phyloP scores from a whole-genome alignment of 2,329 filamentous ascomycete genomes.

The Apiospora pterosperma region DNA sequence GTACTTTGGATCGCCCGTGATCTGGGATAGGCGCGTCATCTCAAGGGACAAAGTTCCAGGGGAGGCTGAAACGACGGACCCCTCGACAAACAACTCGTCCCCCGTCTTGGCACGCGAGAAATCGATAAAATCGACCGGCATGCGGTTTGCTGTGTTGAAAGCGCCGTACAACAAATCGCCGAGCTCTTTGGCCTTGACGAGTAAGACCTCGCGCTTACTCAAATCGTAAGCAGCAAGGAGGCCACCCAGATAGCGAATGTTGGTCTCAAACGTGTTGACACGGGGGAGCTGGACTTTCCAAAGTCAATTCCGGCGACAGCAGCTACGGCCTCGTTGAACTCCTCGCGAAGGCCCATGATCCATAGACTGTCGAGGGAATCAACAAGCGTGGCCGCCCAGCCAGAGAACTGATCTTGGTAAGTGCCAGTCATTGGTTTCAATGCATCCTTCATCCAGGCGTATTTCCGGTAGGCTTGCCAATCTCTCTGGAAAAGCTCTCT shows the following conservation, averaged over 20 bases:
- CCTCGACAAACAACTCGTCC: constrained; percentile 29
- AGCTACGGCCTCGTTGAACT: constrained; percentile 45
- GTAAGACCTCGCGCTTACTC: constrained; percentile 33
- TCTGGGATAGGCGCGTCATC: constrained; percentile 68
- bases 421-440: constrained; percentile 40
- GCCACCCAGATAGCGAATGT: constrained; percentile 41
- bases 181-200: constrained; percentile 40
- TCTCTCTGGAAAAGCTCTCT: constrained; percentile 30
- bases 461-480: constrained; percentile 42
- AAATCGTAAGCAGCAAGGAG: constrained; percentile 38
- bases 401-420: constrained; percentile 41
- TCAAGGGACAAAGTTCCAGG: constrained; percentile 68
- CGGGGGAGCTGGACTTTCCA: constrained; percentile 29
- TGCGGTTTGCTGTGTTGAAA: constrained; percentile 42
- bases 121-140: constrained; percentile 45
- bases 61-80: constrained; percentile 39
- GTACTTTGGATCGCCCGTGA: constrained; percentile 71
- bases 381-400: constrained; percentile 50
- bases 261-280: constrained; percentile 43
- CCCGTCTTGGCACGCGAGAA: constrained; percentile 37
- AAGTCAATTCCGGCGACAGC: constrained; percentile 46
- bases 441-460: constrained; percentile 48
- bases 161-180: constrained; percentile 42
- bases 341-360: constrained; percentile 46
- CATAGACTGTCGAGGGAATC: constrained; percentile 48